phyloP scores from a whole-genome alignment of 2,329 filamentous ascomycete genomes.

The Thielaviopsis ethacetica region DNA sequence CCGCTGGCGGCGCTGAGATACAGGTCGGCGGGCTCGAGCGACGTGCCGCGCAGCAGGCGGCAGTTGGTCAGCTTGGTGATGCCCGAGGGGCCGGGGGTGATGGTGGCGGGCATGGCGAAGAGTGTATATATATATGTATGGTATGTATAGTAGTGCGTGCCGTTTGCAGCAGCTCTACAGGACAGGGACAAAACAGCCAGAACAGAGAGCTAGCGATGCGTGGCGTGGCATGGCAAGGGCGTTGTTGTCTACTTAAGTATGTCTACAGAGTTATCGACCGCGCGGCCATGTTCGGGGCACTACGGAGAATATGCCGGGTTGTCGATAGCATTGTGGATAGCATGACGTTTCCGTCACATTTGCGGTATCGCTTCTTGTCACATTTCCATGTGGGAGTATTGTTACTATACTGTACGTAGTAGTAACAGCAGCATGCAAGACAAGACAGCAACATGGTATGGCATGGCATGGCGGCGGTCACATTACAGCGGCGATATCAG shows the following conservation, averaged over 20 bases:
- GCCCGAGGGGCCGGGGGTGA: slow-evolving; percentile 18
- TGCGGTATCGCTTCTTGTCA: neutral
- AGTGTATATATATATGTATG: too few relatives aligned
- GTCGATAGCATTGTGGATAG: too few relatives aligned
- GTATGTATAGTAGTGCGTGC: too few relatives aligned
- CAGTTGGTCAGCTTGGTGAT: slow-evolving; percentile 88
- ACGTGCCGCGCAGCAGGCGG: slow-evolving; percentile 50
- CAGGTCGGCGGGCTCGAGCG: slow-evolving; percentile 61
- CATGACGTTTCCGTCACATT: neutral
- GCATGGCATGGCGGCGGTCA: too few relatives aligned
- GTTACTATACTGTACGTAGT: too few relatives aligned
- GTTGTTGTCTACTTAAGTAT: neutral
- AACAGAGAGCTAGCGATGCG: too few relatives aligned
- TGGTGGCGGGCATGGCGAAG: neutral
- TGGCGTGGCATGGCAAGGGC: too few relatives aligned
- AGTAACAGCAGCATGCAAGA: too few relatives aligned
- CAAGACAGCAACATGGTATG: too few relatives aligned
- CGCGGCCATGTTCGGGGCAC: neutral
- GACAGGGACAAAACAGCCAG: neutral
- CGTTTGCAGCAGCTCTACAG: too few relatives aligned
- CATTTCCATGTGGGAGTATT: too few relatives aligned
- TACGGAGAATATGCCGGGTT: neutral
- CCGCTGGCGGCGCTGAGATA: slow-evolving; percentile 74
- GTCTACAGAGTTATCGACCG: neutral
- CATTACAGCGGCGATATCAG: too few relatives aligned